phyloP scores from a whole-genome alignment of 805 yeast genomes.

The Kuraishia hungarica region DNA sequence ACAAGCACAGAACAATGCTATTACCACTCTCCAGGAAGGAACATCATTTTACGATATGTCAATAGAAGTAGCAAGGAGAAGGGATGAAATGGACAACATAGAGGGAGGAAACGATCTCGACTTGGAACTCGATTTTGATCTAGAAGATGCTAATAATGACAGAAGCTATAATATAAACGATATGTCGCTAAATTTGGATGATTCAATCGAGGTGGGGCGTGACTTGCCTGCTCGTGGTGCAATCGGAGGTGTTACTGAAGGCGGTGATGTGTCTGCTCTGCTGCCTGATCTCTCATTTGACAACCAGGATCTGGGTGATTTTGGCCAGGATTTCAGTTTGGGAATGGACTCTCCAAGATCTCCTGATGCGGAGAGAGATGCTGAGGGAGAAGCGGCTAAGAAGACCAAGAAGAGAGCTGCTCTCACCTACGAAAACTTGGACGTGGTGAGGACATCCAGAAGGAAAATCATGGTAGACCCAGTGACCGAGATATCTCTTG shows the following conservation, averaged over 20 bases:
- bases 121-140: slow-evolving; percentile 24
- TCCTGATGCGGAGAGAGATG: neutral
- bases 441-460: slow-evolving; percentile 40
- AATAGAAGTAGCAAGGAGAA: slow-evolving; percentile 59
- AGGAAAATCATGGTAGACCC: slow-evolving; percentile 39
- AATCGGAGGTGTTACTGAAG: neutral
- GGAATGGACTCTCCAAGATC: neutral
- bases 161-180: neutral
- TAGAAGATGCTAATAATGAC: slow-evolving; percentile 13
- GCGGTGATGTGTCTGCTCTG: slow-evolving; percentile 6
- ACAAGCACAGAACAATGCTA: slow-evolving; percentile 3
- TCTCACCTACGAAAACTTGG: slow-evolving; percentile 18
- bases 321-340: slow-evolving; percentile 6
- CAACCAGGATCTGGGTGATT: slow-evolving; percentile 9
- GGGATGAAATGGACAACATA: slow-evolving; percentile 18
- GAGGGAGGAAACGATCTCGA: slow-evolving; percentile 22
- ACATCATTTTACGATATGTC: slow-evolving; percentile 37
- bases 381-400: neutral
- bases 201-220: slow-evolving; percentile 49
- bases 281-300: slow-evolving; percentile 16
- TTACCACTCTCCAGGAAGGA: slow-evolving; percentile 4
- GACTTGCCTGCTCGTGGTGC: slow-evolving; percentile 11
- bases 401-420: slow-evolving; percentile 19
- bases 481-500: slow-evolving; percentile 33
- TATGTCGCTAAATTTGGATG: slow-evolving; percentile 18